Evolutionary conservation across 306 rosid genomes (phyloP).

Genomic region (Dryas alaskensis): DNA sequence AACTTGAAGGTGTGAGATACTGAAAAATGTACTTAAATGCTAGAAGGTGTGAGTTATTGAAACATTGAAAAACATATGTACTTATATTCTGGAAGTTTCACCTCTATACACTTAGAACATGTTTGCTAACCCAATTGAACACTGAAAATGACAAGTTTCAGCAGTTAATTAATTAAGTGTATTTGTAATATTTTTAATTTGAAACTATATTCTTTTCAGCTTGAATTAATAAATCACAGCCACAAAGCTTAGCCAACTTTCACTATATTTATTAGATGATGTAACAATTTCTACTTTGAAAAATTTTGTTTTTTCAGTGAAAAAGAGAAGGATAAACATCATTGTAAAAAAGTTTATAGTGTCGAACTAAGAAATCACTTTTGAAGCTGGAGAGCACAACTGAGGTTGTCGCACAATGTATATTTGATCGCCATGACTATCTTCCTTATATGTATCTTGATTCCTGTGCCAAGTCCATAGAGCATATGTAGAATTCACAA

Average conservation of each 20-base stretch:
- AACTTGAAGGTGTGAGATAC: no score
- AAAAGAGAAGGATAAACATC: background rate
- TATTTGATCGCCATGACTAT: slow-evolving; percentile 67
- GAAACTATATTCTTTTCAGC: background rate
- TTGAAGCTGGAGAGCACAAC: slow-evolving; percentile 45
- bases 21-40: no score
- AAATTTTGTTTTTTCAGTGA: background rate
- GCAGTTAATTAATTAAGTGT: background rate
- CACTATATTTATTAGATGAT: background rate
- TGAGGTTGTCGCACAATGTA: slow-evolving; percentile 77
- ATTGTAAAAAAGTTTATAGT: slow-evolving; percentile 3
- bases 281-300: background rate
- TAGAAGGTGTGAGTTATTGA: no score
- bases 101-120: background rate
- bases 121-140: background rate
- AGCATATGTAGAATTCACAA: slow-evolving; percentile 72
- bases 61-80: no score
- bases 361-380: slow-evolving; percentile 34
- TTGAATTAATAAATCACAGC: no score
- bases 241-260: background rate
- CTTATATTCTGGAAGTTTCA: background rate
- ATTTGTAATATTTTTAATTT: no score
- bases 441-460: slow-evolving; percentile 63
- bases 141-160: background rate
- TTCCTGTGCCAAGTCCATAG: slow-evolving; percentile 95